Base-by-base conservation (phyloP, 306 rosid species). In the Pyrus communis region DNA sequence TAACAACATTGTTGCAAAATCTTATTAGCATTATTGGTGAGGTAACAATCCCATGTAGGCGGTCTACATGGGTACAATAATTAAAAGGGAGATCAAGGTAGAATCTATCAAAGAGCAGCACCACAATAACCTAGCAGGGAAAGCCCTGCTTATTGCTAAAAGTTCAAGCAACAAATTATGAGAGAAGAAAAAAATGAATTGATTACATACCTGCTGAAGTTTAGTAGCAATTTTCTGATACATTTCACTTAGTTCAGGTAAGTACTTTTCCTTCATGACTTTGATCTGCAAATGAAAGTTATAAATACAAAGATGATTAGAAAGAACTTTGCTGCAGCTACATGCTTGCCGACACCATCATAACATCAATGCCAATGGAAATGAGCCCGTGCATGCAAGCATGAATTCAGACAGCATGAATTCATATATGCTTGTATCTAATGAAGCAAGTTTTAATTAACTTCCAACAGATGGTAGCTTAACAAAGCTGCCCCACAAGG, bases 191-290 rank as follows among this genome's bases (percentile, higher is more conserved):
- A 76, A 15, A 3, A 0, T 57, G 73, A 71, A 60, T 19, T 33
- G 54, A 52, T 33, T 54, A 74, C 84, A 73, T 85, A 92, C 98
- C 95, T 84, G 92, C 77, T 85, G 86, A 71, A 90, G 64, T 85
- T 82, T 89, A 27, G 74, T 4, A 74, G 85, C 78, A 83, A 88
- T 43, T 85, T 81, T 88, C 60, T 86, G 90, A 80, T 82, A 82
- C 84, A 92, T 67, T 42, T 90, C 97, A 69, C 4, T 86, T 68
- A 95, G 28, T 51, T 90, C 93, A 22, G 87, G 67, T 12, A 83
- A 74, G 85, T 90, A 85, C 52, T 17, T 38, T 43, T 89, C 93
- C 89, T 82, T 92, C 97, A 92, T 84, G 74, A 78, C 28, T 81
- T 85, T 86, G 73, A 94, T 75, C 98, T 92, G 87, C 82, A 78